These are phyloP conservation scores for Didymella glomerata DNA, from an alignment of 2,329 filamentous ascomycete species.

Conservation along the genomic window DNA sequence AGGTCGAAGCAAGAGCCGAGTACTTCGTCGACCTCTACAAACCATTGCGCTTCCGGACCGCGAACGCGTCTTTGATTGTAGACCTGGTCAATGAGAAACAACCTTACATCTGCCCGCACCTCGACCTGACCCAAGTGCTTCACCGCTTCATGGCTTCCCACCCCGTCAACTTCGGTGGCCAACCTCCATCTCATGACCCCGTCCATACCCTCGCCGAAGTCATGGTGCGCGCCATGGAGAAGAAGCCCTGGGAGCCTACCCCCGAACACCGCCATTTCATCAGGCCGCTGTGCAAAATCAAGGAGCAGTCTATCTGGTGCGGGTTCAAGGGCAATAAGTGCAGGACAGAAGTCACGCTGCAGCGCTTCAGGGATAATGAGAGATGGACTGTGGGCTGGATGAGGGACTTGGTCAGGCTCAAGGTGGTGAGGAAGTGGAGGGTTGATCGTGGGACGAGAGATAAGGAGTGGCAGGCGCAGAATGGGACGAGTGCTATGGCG, in stretches of 20 bases:
- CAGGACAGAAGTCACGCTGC: neutral
- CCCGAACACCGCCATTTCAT: neutral
- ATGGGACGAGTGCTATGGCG: neutral
- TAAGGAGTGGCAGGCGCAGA: conserved; percentile 9
- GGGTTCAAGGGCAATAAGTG: neutral
- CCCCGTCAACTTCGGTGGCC: neutral
- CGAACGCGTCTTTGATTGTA: neutral
- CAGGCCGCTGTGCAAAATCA: neutral
- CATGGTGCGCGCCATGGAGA: neutral
- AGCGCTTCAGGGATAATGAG: neutral
- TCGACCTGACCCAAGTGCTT: neutral
- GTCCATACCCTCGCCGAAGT: neutral
- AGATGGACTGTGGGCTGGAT: neutral
- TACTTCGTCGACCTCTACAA: conserved; percentile 1
- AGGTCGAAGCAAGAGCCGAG: neutral
- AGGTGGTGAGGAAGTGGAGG: conserved; percentile 8
- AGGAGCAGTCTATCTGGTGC: conserved; percentile 8
- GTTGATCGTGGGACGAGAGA: conserved; percentile 1
- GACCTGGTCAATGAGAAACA: neutral
- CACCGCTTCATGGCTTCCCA: neutral
- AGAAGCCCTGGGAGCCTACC: neutral
- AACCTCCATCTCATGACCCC: neutral
- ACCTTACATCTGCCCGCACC: conserved; percentile 1
- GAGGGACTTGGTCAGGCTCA: conserved; percentile 6
- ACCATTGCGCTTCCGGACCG: neutral